phyloP scores from a whole-genome alignment of 2,329 filamentous ascomycete genomes.

The Cladosporium sp. region DNA sequence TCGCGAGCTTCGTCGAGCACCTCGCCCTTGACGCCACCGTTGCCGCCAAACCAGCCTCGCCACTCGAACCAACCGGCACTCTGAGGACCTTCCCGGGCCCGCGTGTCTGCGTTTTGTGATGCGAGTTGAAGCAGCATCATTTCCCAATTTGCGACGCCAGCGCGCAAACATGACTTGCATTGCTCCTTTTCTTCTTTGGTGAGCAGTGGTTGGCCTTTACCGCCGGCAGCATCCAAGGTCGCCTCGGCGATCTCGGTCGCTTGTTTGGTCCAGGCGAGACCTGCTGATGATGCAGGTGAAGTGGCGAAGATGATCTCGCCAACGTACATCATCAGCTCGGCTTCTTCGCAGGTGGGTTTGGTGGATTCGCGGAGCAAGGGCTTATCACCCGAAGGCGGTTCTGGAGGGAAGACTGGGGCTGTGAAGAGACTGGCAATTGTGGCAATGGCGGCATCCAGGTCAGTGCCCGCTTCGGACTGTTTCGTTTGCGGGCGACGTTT shows the following conservation, averaged over 20 bases:
- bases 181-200: slow-evolving; percentile 47
- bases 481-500: slow-evolving; percentile 19
- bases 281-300: slow-evolving; percentile 54
- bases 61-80: slow-evolving; percentile 22
- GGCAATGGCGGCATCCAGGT: slow-evolving; percentile 22
- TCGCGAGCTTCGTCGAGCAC: slow-evolving; percentile 18
- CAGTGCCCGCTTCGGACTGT: slow-evolving; percentile 16
- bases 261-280: slow-evolving; percentile 84
- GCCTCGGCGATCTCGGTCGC: slow-evolving; percentile 75
- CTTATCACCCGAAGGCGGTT: slow-evolving; percentile 65
- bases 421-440: slow-evolving; percentile 34
- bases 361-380: slow-evolving; percentile 60
- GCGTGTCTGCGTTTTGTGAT: slow-evolving; percentile 34
- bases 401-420: slow-evolving; percentile 57
- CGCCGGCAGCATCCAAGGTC: slow-evolving; percentile 28
- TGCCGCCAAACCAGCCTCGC: slow-evolving; percentile 23
- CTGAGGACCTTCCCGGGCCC: slow-evolving; percentile 13
- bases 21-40: slow-evolving; percentile 19
- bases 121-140: slow-evolving; percentile 69
- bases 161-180: slow-evolving; percentile 72
- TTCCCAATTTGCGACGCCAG: slow-evolving; percentile 77
- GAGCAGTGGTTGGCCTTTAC: slow-evolving; percentile 18
- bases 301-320: slow-evolving; percentile 85
- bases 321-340: slow-evolving; percentile 81
- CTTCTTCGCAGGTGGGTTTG: slow-evolving; percentile 68